Conservation (phyloP, 495 filamentous ascomycete genomes). For the Trichodelitschia bisporula region DNA sequence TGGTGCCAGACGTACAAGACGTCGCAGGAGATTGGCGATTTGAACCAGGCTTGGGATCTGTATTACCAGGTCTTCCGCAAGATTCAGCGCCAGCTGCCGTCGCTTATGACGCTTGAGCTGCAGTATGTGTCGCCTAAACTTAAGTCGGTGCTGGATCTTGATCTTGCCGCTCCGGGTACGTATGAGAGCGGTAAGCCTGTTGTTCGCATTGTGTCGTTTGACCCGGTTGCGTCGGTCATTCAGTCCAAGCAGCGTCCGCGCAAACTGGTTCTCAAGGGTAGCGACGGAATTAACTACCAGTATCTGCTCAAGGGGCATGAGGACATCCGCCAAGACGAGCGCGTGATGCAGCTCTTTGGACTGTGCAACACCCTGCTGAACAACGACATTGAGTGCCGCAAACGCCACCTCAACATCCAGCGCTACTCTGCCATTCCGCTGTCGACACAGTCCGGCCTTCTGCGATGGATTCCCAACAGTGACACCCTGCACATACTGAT, state of each 20-base stretch:
- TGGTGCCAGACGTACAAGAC: conserved; percentile 82
- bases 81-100: conserved; percentile 79
- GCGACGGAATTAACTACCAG: conserved; percentile 63
- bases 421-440: conserved; percentile 84
- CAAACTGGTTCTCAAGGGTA: conserved; percentile 68
- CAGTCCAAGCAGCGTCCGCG: conserved; percentile 89
- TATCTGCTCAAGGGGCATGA: conserved; percentile 91
- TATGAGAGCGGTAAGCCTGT: conserved; percentile 74
- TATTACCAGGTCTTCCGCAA: conserved; percentile 96
- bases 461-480: conserved; percentile 96
- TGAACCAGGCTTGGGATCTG: conserved; percentile 95
- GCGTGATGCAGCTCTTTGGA: conserved; percentile 97
- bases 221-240: conserved; percentile 71
- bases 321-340: conserved; percentile 94
- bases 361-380: conserved; percentile 82
- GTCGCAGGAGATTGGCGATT: conserved; percentile 69
- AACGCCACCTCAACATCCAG: conserved; percentile 87
- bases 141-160: conserved; percentile 55
- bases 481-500: conserved; percentile 93
- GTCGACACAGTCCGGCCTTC: conserved; percentile 80
- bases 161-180: conserved; percentile 81
- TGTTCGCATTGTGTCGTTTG: conserved; percentile 69
- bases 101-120: conserved; percentile 75
- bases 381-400: conserved; percentile 85
- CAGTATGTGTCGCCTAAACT: conserved; percentile 90